These are phyloP conservation scores for Ceraceosorus guamensis DNA, from an alignment of 1,284 basidiomycete species.

Conservation along the genomic window DNA sequence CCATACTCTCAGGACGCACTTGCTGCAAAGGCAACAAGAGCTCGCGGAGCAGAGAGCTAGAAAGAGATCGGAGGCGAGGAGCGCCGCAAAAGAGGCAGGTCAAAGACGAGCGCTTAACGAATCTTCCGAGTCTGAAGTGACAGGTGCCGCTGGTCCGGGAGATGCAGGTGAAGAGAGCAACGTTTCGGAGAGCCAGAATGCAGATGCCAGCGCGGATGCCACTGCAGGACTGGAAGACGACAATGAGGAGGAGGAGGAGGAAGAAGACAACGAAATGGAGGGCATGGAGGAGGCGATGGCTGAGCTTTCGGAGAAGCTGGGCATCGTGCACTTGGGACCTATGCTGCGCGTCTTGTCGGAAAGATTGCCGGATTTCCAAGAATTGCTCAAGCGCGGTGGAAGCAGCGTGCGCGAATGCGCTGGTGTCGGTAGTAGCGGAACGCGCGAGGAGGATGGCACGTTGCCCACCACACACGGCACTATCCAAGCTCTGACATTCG, in stretches of 20 bases:
- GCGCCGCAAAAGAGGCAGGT: slow-evolving; percentile 4
- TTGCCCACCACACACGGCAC: slow-evolving; percentile 20
- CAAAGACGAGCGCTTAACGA: slow-evolving; percentile 16
- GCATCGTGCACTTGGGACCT: slow-evolving; percentile 84
- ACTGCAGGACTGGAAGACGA: not conserved
- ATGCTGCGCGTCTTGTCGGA: slow-evolving; percentile 72
- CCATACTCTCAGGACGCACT: slow-evolving; percentile 80
- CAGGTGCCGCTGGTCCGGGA: slow-evolving; percentile 3
- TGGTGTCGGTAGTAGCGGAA: too few species aligned
- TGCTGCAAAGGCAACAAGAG: slow-evolving; percentile 77
- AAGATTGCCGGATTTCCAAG: slow-evolving; percentile 65
- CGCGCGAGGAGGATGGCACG: slow-evolving; percentile 64
- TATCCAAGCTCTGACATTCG: slow-evolving; percentile 78
- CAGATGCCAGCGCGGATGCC: slow-evolving; percentile 6
- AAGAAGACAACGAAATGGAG: slow-evolving; percentile 46
- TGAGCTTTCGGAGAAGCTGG: slow-evolving; percentile 81
- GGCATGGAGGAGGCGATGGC: slow-evolving; percentile 70
- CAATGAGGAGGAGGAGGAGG: slow-evolving; percentile 18
- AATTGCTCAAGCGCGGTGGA: slow-evolving; percentile 60
- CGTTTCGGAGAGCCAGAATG: too few species aligned
- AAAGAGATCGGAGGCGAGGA: too few species aligned
- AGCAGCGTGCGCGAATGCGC: too few species aligned
- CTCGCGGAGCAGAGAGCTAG: slow-evolving; percentile 33
- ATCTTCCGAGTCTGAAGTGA: slow-evolving; percentile 43
- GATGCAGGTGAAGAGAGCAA: slow-evolving; percentile 4